phyloP scores from a whole-genome alignment of 176 grass and related monocot species.

The Triticum turgidum region DNA sequence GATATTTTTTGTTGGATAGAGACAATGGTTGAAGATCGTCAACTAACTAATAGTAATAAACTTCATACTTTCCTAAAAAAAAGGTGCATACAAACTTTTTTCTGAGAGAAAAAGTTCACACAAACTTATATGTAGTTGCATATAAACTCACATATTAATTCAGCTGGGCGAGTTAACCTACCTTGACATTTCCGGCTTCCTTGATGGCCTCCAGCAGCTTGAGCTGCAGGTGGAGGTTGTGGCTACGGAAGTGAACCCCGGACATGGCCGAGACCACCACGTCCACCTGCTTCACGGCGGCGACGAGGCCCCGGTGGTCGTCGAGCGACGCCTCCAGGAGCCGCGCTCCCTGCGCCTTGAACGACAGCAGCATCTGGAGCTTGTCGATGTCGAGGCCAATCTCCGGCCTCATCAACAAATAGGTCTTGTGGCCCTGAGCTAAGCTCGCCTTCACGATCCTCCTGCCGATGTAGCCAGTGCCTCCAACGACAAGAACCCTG shows the following conservation, averaged over 20 bases:
- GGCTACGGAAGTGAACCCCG: conserved; percentile 7
- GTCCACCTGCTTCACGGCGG: conserved; percentile 56
- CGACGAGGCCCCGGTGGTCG: conserved; percentile 39
- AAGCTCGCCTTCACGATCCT: conserved; percentile 47
- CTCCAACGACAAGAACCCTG: conserved; percentile 40
- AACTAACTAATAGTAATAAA: background rate
- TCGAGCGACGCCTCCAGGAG: conserved; percentile 51
- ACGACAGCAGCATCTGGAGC: conserved; percentile 44
- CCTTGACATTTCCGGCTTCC: conserved; percentile 67
- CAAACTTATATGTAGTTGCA: too few species aligned
- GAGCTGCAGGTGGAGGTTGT: conserved; percentile 36
- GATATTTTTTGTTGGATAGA: background rate
- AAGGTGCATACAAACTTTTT: too few species aligned
- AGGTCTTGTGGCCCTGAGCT: conserved; percentile 45
- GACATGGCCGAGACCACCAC: conserved; percentile 59
- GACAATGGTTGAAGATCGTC: background rate
- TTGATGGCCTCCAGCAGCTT: conserved; percentile 70
- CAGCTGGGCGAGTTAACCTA: background rate
- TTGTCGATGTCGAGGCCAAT: conserved; percentile 41
- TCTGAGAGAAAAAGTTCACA: too few species aligned
- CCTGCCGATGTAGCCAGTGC: conserved; percentile 40
- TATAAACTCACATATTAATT: too few species aligned
- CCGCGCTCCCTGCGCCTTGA: conserved; percentile 51
- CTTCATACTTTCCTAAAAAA: too few species aligned
- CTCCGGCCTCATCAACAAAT: conserved; percentile 48